Base-by-base conservation (phyloP, 2,329 filamentous ascomycete genomes). In the Aaosphaeria arxii region DNA sequence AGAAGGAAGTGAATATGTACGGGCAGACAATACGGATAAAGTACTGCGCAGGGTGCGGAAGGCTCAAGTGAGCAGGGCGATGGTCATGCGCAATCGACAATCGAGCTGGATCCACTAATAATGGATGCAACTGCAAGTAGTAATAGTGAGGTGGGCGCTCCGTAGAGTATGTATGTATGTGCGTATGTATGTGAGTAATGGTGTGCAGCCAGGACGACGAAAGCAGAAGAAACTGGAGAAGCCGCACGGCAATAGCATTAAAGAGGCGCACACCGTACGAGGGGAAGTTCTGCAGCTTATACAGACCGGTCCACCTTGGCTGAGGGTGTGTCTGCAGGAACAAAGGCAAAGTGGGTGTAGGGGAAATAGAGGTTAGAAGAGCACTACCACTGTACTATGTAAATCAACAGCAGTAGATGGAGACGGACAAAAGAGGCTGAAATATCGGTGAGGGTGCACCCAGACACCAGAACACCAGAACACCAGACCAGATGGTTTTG, bases 401-500 rank as follows among this genome's bases (percentile, higher is more conserved):
- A 24, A 24, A 24, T 24, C 17, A 24, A 24, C 17, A 24, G 17
- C 17, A 24, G 17, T 24, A 24, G 17, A 24, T 24, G 17, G 17
- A 24, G 17, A 24, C 17, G 17, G 17, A 24, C 17, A 24, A 24
- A 24, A 51, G 49, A 54, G 51, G 51, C 48, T 62, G 59, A 64
- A 64, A 57, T 64, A 63, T 62, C 61, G 61, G 62, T 64, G 61
- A 63, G 55, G 39, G 55, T 43, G 48, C 49, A 51, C 58, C 54
- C 61, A 61, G 48, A 42, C n/a, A 6, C 43, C 30, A 11, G 9
- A 9, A 53, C 52, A 36, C 33, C n/a, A 9, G 33, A 36, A n/a
- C n/a, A n/a, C 33, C 33, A 36, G 33, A 36, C 7, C n/a, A n/a
- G 9, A 9, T 36, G 9, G 7, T 9, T 36, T 9, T 36, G 48